Evolutionary conservation across 116 monocot species (phyloP), one percentile per base, ranked within the genome.

Genomic region (Phalaenopsis hybrid): DNA sequence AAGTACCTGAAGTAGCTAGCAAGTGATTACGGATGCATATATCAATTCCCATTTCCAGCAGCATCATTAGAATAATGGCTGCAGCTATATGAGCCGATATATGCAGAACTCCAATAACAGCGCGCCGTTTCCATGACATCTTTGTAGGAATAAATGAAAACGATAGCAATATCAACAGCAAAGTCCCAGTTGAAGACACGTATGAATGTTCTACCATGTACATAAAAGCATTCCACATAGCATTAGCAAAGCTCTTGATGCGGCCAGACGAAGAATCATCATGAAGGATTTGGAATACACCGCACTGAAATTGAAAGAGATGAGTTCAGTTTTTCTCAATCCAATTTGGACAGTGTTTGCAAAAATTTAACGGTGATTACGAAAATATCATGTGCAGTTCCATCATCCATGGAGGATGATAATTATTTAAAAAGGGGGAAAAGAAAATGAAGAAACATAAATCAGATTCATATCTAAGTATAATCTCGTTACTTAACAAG

Each of bases 31-130:
- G 89, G 17, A 93, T 92, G 75, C 98, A 98, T 76, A 98, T 84
- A 86, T 94, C 98, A 80, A 98, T 87, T 58, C 85, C 92, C 80
- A 98, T 75, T 86, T 98, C 98, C 90, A 98, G 83, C 20, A 98
- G 89, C 59, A 98, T 74, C 93, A 98, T 95, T 69, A 98, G 81
- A 75, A 95, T 79, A 41, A 98, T 63, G 72, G 98, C 98, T 28
- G 98, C 90, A 57, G 84, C 76, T 81, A 98, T 83, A 89, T 98
- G 98, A 16, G 98, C 93, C 55, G 84, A 89, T 67, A 92, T 90
- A 88, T 98, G 98, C 81, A 98, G 92, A 80, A 88, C 13, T 0
- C 98, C 98, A 84, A 98, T 87, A 57, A 90, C 74, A 77, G 83
- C 85, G n/a, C 95, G 83, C 59, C 78, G 84, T 83, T 91, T 98